Evolutionary conservation across 2,329 filamentous ascomycete genomes (phyloP), one percentile per base, ranked within the genome.

Genomic region (Emmonsia crescens): DNA sequence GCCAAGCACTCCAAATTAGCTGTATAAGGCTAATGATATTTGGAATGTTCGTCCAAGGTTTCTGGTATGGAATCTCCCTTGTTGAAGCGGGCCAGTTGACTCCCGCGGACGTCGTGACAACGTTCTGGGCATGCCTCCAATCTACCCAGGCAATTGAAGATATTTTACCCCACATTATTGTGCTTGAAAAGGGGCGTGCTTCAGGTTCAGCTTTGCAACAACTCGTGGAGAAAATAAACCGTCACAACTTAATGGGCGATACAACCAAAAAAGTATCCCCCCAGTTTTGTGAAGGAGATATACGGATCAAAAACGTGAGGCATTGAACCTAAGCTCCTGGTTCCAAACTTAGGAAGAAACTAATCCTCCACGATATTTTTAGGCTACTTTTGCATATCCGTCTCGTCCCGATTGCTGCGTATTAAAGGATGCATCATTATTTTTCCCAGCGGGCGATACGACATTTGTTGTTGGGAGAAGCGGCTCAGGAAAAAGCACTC

Each of bases 401-500:
- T 84, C 85, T 0, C 87, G 89, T 55, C 83, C 83, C 0, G 75
- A 81, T 1, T 80, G 82, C 21, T 71, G 74, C 0, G 85, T 87
- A 1, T 78, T 96, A 10, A 74, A 82, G 0, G 75, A 82, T 6
- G 82, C 83, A 0, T 85, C 80, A 0, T 81, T 96, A 64, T 82
- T 80, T 65, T 93, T 97, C 62, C 83, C 85, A 0, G 80, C 87
- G 0, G 87, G 89, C 0, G 80, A 89, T 64, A 85, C 87, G 2
- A 90, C 86, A 0, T 96, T 94, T 69, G 79, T 97, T 1, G 84
- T 96, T 57, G 94, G 93, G 0, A 83, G 82, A 68, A 96, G 91
- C 69, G 94, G 94, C 0, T 96, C 90, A 1, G 93, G 93, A 0
- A 97, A 97, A 73, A 96, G 91, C 67, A 97, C 93, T 0, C 70